These are phyloP conservation scores for Nephelium lappaceum DNA, from an alignment of 345 rosid species.

Conservation along the genomic window DNA sequence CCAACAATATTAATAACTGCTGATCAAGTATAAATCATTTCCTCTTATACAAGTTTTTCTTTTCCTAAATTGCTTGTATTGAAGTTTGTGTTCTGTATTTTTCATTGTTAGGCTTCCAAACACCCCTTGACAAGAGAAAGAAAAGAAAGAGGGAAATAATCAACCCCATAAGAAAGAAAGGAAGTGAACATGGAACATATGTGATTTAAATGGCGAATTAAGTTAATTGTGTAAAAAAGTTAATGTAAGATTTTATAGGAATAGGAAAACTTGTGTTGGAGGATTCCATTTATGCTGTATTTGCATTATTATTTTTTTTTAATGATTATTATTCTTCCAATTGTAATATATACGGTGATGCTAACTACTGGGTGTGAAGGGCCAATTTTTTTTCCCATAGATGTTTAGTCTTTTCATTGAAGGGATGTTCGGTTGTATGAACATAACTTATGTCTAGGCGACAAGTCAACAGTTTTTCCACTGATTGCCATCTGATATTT, in stretches of 20 bases:
- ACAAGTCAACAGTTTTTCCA: background rate
- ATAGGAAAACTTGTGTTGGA: background rate
- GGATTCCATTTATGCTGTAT: background rate
- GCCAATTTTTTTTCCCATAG: no score
- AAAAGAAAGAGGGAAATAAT: background rate
- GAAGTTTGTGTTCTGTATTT: conserved; percentile 3
- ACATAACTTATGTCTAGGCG: background rate
- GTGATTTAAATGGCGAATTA: background rate
- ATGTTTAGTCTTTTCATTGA: background rate
- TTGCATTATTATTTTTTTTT: no score
- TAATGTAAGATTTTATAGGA: background rate
- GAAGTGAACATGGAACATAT: background rate
- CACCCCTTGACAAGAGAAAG: background rate
- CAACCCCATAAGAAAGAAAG: background rate
- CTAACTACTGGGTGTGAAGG: no score
- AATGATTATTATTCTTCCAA: no score
- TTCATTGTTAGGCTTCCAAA: background rate
- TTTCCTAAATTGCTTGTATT: conserved; percentile 1
- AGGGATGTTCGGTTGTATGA: background rate
- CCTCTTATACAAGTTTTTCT: conserved; percentile 2
- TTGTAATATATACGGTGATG: no score
- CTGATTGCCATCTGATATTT: background rate
- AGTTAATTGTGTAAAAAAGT: background rate
- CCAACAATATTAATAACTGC: conserved; percentile 66
- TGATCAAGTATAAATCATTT: conserved; percentile 73